phyloP scores from a whole-genome alignment of 2,329 filamentous ascomycete genomes.

The Cytospora paraplurivora region DNA sequence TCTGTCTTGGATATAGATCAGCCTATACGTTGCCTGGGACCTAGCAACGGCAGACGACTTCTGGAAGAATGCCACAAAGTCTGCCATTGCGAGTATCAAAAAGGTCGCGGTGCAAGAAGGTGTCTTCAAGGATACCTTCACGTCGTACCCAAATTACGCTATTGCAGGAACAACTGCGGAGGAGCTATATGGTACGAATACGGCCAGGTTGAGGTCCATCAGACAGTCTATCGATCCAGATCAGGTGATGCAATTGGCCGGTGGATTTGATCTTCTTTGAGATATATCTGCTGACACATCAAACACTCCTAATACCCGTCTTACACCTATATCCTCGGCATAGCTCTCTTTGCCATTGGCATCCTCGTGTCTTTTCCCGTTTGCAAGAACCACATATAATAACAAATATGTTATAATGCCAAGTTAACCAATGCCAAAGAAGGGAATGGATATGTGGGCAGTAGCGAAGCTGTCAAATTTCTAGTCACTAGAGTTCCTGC shows the following conservation, averaged over 20 bases:
- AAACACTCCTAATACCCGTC: too few species aligned
- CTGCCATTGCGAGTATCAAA: conserved; percentile 33
- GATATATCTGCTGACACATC: not conserved
- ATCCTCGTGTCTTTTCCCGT: too few species aligned
- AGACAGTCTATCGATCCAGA: conserved; percentile 32
- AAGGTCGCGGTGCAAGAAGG: conserved; percentile 35
- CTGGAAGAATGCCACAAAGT: conserved; percentile 34
- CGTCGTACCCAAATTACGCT: conserved; percentile 35
- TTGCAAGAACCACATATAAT: too few species aligned
- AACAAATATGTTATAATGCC: too few species aligned
- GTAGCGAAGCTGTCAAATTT: too few species aligned
- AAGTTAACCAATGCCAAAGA: too few species aligned
- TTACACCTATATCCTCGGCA: too few species aligned
- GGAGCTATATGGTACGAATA: conserved; percentile 32
- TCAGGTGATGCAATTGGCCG: conserved; percentile 35
- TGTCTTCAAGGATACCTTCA: conserved; percentile 33
- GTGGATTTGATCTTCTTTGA: conserved; percentile 28
- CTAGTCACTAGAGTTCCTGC: too few species aligned
- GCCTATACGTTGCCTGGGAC: conserved; percentile 36
- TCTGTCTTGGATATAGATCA: conserved; percentile 30
- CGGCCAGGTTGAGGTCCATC: conserved; percentile 31
- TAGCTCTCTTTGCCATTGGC: too few species aligned
- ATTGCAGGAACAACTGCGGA: conserved; percentile 30
- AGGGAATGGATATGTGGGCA: too few species aligned
- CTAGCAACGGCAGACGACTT: conserved; percentile 33